These are phyloP conservation scores for Globisporangium carolinianum DNA, from an alignment of 352 stramenopile species.

Conservation along the genomic window DNA sequence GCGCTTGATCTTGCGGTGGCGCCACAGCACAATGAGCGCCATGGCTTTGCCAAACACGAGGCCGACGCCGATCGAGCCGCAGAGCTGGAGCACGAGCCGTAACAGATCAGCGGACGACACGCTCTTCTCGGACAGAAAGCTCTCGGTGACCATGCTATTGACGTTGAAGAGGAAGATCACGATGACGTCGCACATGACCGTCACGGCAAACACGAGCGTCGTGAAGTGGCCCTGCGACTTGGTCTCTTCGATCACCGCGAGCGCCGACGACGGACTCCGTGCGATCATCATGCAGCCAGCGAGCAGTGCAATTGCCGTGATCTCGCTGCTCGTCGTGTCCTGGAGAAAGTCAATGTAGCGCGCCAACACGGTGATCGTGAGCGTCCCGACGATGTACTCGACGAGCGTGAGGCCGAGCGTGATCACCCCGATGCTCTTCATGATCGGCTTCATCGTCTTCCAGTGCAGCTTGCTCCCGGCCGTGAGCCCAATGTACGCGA, in stretches of 20 bases:
- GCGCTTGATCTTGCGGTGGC: constrained; percentile 39
- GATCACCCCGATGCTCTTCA: constrained; percentile 45
- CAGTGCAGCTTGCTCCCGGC: constrained; percentile 61
- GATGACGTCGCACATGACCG: constrained; percentile 62
- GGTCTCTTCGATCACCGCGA: constrained; percentile 64
- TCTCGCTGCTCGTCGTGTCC: constrained; percentile 46
- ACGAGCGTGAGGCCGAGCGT: constrained; percentile 46
- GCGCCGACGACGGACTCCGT: constrained; percentile 51
- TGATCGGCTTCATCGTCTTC: constrained; percentile 51
- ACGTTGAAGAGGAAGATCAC: constrained; percentile 73
- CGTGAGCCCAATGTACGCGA: constrained; percentile 60
- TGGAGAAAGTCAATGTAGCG: constrained; percentile 61
- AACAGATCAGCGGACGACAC: constrained; percentile 26
- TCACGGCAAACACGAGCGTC: constrained; percentile 60
- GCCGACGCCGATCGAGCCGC: constrained; percentile 37
- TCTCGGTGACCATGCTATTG: constrained; percentile 64
- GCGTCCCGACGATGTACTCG: constrained; percentile 59
- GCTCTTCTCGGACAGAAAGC: constrained; percentile 46
- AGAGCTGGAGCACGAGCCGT: constrained; percentile 32
- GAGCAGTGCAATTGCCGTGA: constrained; percentile 52
- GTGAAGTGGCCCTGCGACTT: constrained; percentile 62
- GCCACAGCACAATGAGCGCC: constrained; percentile 45
- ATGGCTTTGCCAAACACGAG: constrained; percentile 49
- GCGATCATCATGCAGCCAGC: constrained; percentile 71
- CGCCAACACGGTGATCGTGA: constrained; percentile 50